A percentile compares a stretch with the other conserved stretches of the same genome.
These are phyloP conservation scores for Russula dissimulans DNA, from an alignment of 768 basidiomycete genomes.

Conservation along the genomic window DNA sequence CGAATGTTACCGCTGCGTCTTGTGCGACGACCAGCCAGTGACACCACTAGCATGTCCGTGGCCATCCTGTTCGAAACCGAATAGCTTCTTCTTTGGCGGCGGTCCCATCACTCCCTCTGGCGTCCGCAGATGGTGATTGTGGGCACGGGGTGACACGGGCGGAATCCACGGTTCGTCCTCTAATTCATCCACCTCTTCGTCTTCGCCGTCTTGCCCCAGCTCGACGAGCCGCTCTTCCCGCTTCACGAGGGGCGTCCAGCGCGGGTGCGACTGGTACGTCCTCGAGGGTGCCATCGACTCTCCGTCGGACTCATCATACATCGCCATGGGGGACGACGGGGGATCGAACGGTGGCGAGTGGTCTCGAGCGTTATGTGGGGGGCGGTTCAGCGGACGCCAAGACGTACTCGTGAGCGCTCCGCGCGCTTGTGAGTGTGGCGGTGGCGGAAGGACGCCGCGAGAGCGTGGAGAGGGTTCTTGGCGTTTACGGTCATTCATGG, in stretches of 20 bases:
- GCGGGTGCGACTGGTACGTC: not conserved
- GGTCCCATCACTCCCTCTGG: conserved; percentile 2
- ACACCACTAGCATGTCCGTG: no score
- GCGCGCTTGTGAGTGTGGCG: not conserved
- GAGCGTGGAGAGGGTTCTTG: conserved; percentile 6
- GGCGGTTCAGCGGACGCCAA: not conserved
- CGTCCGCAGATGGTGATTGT: not conserved
- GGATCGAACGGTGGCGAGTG: conserved; percentile 5
- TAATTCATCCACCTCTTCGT: conserved; percentile 8
- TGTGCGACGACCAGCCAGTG: not conserved
- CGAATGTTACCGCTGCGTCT: not conserved
- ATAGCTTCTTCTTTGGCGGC: conserved; percentile 14
- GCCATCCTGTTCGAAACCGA: conserved; percentile 4
- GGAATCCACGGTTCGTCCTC: conserved; percentile 2
- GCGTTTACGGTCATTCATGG: conserved; percentile 1
- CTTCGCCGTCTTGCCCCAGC: not conserved
- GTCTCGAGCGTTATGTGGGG: not conserved
- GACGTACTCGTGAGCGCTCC: not conserved
- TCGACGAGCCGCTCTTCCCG: not conserved
- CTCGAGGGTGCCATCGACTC: not conserved
- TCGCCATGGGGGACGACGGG: conserved; percentile 3
- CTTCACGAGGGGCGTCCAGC: conserved; percentile 5
- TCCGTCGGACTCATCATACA: conserved; percentile 6
- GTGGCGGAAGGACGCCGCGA: not conserved
- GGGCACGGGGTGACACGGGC: not conserved